Percentiles rank a stretch among this genome's conserved stretches.
phyloP scores from a whole-genome alignment of 345 rosid species.

The Corchorus olitorius region DNA sequence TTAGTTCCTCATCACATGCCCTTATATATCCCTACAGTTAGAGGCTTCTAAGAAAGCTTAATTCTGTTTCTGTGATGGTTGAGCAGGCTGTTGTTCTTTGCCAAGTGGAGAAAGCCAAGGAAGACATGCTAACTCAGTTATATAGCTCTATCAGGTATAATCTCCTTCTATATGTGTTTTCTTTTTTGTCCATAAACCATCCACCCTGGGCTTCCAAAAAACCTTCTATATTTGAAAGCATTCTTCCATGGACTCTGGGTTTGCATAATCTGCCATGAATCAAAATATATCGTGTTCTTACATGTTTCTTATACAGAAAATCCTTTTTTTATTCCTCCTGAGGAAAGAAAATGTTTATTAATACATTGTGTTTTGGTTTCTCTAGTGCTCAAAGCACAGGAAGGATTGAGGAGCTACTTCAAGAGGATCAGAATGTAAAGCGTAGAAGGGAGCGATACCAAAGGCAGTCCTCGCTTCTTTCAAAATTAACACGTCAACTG shows the following conservation, averaged over 20 bases:
- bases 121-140: constrained; percentile 95
- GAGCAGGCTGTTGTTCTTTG: constrained; percentile 96
- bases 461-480: constrained; percentile 84
- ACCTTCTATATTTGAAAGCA: neutral
- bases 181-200: neutral
- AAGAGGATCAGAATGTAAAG: constrained; percentile 88
- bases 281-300: neutral
- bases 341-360: neutral
- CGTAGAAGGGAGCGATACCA: constrained; percentile 71
- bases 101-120: constrained; percentile 97
- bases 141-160: constrained; percentile 84
- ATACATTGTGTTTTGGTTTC: constrained; percentile 2
- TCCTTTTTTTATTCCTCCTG: no score
- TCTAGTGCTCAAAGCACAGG: constrained; percentile 70
- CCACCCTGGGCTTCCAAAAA: neutral
- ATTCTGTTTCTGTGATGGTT: constrained; percentile 23
- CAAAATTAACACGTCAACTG: constrained; percentile 79
- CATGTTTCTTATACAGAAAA: neutral
- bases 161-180: neutral
- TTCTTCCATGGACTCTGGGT: neutral
- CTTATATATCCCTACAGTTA: neutral
- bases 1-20: neutral
- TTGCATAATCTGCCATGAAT: constrained; percentile 2
- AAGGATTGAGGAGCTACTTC: constrained; percentile 85
- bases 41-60: neutral